Percentiles rank a stretch among this genome's conserved stretches.
phyloP scores from a whole-genome alignment of 345 rosid genomes.

The Carallia pectinifolia region DNA sequence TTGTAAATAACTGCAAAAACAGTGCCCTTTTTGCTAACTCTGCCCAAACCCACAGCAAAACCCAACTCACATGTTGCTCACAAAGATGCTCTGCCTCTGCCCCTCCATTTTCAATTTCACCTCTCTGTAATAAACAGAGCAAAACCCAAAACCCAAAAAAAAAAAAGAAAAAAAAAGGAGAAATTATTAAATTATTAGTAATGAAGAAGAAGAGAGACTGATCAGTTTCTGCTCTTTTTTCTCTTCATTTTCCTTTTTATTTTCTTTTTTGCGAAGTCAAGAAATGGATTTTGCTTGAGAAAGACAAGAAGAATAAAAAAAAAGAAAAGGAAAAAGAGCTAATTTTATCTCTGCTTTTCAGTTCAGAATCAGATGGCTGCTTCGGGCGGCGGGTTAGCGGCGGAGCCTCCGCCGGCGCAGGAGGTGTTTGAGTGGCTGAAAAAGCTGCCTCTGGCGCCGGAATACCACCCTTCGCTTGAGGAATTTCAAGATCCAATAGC shows the following conservation, averaged over 20 bases:
- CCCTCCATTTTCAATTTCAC: conserved; percentile 16
- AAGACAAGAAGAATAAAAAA: conserved; percentile 3
- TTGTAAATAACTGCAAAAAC: too few species aligned
- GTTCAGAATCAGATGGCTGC: conserved; percentile 42
- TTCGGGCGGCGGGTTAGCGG: conserved; percentile 29
- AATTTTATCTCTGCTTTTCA: neutral
- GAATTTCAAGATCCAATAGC: conserved; percentile 99
- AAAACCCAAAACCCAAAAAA: neutral
- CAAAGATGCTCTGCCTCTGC: conserved; percentile 14
- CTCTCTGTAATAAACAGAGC: conserved; percentile 20
- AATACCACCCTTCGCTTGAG: conserved; percentile 71
- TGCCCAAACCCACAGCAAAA: too few species aligned
- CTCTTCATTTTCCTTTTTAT: neutral
- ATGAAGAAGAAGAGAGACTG: conserved; percentile 22
- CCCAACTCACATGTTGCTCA: too few species aligned
- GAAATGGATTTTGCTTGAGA: conserved; percentile 36
- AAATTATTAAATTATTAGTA: neutral
- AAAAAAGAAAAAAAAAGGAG: neutral
- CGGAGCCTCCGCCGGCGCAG: conserved; percentile 32
- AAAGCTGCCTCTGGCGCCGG: conserved; percentile 87
- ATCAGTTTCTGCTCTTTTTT: conserved; percentile 4
- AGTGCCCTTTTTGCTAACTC: too few species aligned
- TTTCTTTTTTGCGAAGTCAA: conserved; percentile 11
- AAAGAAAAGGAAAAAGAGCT: neutral
- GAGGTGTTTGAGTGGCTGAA: conserved; percentile 91